Evolutionary conservation across 352 stramenopile genomes (phyloP), one percentile per base, ranked within the genome.

Genomic region (Phytopythium helicoides): DNA sequence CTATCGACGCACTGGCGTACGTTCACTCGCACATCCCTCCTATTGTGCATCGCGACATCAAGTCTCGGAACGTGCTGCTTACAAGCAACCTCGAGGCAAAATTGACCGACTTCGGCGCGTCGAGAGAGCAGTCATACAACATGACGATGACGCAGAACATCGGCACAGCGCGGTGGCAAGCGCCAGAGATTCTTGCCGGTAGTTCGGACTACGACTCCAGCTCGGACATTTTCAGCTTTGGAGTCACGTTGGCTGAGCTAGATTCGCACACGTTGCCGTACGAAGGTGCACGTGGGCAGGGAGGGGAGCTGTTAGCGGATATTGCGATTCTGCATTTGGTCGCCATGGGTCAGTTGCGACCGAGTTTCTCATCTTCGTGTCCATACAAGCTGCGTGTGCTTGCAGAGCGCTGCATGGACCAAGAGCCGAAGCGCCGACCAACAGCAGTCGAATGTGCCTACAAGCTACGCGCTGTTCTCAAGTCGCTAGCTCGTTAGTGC

Each of bases 61-160:
- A 75, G 31, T 75, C 62, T 14, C 68, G 71, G 11, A 87, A 81
- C 44, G 54, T 87, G n/a, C 47, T 87, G 4, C 38, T 86, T 7
- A 23, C 26, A 9, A 44, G 18, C 8, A 54, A 72, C 19, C 73
- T 66, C 47, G 40, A 54, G 7, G 71, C 76, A 3, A 87, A 87
- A 55, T 34, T 87, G 12, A 66, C 55, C 4, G 76, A 84, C 42
- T 87, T 87, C 66, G 76, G 76, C 11, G 71, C 80, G 12, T 82
- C 66, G 33, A 64, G 76, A 3, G 49, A 64, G 10, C 37, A 54
- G 4, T 50, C 58, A 8, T 55, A 69, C 16, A 35, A 54, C 11
- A 25, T 16, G 11, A 62, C 58, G 0, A 66, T 72, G 59, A 76
- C 64, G 18, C 52, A 47, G 0, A 60, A 60, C 5, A 54, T 67